These are phyloP conservation scores for Pestalotiopsis sp. DNA, from an alignment of 2,329 filamentous ascomycete genomes.

Conservation along the genomic window DNA sequence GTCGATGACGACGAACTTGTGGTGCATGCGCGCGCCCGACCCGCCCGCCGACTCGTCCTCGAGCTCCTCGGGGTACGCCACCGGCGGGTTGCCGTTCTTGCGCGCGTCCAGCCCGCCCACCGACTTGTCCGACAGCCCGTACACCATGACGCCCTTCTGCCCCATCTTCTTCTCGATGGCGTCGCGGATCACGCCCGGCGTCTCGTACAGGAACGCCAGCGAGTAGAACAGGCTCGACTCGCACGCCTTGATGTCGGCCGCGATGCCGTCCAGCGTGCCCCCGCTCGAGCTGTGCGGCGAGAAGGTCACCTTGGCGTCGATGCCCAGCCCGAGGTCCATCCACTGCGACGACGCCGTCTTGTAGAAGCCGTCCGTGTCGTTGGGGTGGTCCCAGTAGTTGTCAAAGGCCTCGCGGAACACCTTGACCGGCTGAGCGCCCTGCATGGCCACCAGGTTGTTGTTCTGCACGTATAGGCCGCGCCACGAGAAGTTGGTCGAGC, in stretches of 20 bases:
- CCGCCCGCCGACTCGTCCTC: slow-evolving; percentile 10
- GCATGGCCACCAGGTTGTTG: not conserved
- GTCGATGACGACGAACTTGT: slow-evolving; percentile 8
- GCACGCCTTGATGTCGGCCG: not conserved
- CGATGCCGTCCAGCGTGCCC: not conserved
- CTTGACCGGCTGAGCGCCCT: slow-evolving; percentile 1
- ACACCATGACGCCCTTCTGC: not conserved
- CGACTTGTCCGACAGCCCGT: slow-evolving; percentile 4
- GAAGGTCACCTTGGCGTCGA: slow-evolving; percentile 2
- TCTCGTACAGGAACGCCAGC: slow-evolving; percentile 4
- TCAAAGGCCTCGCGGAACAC: not conserved
- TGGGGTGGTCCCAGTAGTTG: not conserved
- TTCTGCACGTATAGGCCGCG: slow-evolving; percentile 3
- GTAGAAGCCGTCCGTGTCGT: not conserved
- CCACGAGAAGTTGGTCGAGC: slow-evolving; percentile 5
- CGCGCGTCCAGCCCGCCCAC: slow-evolving; percentile 3
- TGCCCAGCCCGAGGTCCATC: not conserved
- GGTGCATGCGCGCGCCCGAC: slow-evolving; percentile 3
- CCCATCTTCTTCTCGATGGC: slow-evolving; percentile 1
- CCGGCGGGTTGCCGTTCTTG: slow-evolving; percentile 3
- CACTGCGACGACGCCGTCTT: not conserved
- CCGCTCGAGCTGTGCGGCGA: not conserved
- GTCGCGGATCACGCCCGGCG: not conserved
- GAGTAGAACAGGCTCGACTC: slow-evolving; percentile 6
- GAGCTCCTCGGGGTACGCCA: slow-evolving; percentile 5